These are phyloP conservation scores for Sisymbrium altissimum DNA, from an alignment of 345 rosid genomes.

Conservation along the genomic window DNA sequence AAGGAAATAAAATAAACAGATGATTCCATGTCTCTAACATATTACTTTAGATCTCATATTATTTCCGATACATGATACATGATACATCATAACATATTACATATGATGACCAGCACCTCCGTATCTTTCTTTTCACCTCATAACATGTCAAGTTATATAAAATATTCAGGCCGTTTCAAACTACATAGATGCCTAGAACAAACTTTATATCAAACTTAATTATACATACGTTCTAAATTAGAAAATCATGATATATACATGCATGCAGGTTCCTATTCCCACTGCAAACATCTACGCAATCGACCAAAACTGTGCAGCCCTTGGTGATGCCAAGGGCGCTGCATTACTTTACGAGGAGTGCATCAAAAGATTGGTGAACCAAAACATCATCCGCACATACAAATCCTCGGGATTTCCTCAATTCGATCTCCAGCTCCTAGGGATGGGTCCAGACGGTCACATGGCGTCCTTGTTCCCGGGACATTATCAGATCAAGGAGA, in stretches of 20 bases:
- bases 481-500: conserved; percentile 57
- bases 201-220: too few species aligned
- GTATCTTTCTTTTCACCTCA: not conserved
- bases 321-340: conserved; percentile 63
- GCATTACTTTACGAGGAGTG: conserved; percentile 49
- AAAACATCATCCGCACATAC: conserved; percentile 37
- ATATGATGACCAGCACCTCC: not conserved
- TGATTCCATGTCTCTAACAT: too few species aligned
- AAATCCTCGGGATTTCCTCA: conserved; percentile 52
- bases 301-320: conserved; percentile 58
- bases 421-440: conserved; percentile 76
- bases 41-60: too few species aligned
- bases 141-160: not conserved
- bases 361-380: conserved; percentile 45
- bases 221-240: too few species aligned
- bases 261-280: conserved; percentile 50
- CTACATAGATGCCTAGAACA: too few species aligned
- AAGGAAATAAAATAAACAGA: too few species aligned
- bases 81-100: too few species aligned
- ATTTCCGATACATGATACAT: too few species aligned
- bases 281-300: conserved; percentile 59
- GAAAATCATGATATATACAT: too few species aligned
- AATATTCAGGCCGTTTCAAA: too few species aligned
- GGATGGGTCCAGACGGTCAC: conserved; percentile 91
- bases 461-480: conserved; percentile 83